These are phyloP conservation scores for Zygoascus tannicola DNA, from an alignment of 805 yeast genomes.

Conservation along the genomic window DNA sequence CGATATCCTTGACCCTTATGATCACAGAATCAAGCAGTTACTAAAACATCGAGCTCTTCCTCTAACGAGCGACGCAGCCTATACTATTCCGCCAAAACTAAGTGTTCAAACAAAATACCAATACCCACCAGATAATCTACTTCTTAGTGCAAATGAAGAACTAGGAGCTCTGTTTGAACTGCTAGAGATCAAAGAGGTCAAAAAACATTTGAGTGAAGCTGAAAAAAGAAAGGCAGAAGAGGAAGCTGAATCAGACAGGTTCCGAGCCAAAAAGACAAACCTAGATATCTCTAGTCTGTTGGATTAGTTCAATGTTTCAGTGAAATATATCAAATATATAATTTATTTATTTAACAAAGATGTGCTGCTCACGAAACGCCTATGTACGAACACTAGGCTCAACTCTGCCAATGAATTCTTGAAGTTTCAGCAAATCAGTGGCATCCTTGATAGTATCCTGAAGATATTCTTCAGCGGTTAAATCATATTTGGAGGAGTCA, in stretches of 20 bases:
- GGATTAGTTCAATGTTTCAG: too few relatives aligned
- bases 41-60: slow-evolving; percentile 27
- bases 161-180: slow-evolving; percentile 11
- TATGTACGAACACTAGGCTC: slow-evolving; percentile 86
- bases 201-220: slow-evolving; percentile 7
- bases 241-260: neutral
- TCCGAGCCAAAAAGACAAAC: slow-evolving; percentile 10
- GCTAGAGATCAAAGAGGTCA: slow-evolving; percentile 15
- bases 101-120: slow-evolving; percentile 19
- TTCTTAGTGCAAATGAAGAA: slow-evolving; percentile 9
- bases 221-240: slow-evolving; percentile 6
- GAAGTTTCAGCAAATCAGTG: slow-evolving; percentile 57
- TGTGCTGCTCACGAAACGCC: too few relatives aligned
- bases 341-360: too few relatives aligned
- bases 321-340: too few relatives aligned
- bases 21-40: slow-evolving; percentile 18
- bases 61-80: slow-evolving; percentile 4
- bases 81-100: slow-evolving; percentile 23
- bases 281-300: slow-evolving; percentile 18
- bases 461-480: slow-evolving; percentile 60
- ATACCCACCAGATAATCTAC: slow-evolving; percentile 14
- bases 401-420: slow-evolving; percentile 66
- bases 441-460: slow-evolving; percentile 52
- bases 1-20: slow-evolving; percentile 23
- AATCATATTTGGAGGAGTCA: slow-evolving; percentile 42